Evolutionary conservation across 805 yeast genomes (phyloP), one percentile per base, ranked within the genome.

Genomic region (Wickerhamiella azyma): DNA sequence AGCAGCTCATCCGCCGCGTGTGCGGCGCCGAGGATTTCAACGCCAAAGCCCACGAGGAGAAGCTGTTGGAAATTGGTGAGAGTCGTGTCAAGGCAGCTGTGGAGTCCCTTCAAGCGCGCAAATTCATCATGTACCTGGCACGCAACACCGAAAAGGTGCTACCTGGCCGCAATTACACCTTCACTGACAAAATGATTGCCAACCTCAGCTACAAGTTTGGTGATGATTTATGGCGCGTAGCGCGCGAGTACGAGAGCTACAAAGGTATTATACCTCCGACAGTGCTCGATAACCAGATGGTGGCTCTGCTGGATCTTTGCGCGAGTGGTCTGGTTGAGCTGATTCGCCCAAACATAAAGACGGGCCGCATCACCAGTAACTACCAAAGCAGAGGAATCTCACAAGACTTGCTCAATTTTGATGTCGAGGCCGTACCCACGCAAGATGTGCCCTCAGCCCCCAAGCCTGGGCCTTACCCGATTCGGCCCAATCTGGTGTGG

Each of bases 311-410:
- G 38, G 78, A 79, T 45, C 57, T 76, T 29, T 53, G 80, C 14
- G 71, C 77, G 2, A 59, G 64, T 5, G 55, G 61, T 4, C 57
- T 61, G 13, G 51, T 78, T 3, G 58, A 62, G 9, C 51, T 79
- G 3, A 68, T 69, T 3, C 67, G 80, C 39, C 68, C 82, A 18
- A 84, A 82, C 53, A 71, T 72, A 44, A 62, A 70, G 9, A 68
- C 48, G 5, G 59, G 59, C 7, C 46, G 50, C 17, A 59, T 71
- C n/a, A 68, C 74, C 43, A 67, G 70, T 30, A 79, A 84, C 10
- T 88, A 86, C 58, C 81, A 80, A 35, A 81, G 95, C 1, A 71
- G 95, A 50, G 67, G 75, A 16, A 72, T 83, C 36, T 94, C 84
- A 50, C 75, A 79, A 52, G 75, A 70, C 37, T 78, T 69, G 59